Conservation (phyloP, 352 stramenopile species). For the Phytopythium boreale region DNA sequence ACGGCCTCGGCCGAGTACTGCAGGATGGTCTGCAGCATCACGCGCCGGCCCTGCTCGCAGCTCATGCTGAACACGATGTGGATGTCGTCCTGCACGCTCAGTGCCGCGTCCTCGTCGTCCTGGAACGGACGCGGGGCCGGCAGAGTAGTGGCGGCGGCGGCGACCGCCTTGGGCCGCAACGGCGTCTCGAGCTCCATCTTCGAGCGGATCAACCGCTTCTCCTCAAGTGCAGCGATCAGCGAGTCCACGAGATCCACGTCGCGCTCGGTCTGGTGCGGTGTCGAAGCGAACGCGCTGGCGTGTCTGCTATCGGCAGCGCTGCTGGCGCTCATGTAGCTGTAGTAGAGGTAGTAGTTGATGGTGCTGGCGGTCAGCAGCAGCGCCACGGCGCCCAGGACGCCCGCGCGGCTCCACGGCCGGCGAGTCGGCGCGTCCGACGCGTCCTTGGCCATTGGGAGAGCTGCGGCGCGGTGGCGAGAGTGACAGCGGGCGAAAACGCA, state of each 20-base stretch:
- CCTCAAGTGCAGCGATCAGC: background rate
- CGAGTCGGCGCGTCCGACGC: background rate
- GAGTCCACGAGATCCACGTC: constrained; percentile 4
- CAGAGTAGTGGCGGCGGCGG: background rate
- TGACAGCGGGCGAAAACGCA: background rate
- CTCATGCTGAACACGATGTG: constrained; percentile 59
- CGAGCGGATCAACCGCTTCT: background rate
- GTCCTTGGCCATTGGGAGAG: background rate
- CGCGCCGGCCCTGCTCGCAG: constrained; percentile 35
- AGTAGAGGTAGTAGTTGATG: constrained; percentile 1
- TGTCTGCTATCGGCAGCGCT: too few relatives aligned
- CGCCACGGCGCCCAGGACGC: constrained; percentile 5
- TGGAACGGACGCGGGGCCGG: background rate
- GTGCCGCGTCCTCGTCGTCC: too few relatives aligned
- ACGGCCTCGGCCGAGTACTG: constrained; percentile 40
- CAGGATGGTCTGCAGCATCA: constrained; percentile 38
- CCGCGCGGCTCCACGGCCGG: constrained; percentile 5
- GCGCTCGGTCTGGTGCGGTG: background rate
- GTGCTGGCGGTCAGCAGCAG: constrained; percentile 15
- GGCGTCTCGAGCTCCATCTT: background rate
- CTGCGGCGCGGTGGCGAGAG: background rate
- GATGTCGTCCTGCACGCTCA: constrained; percentile 26
- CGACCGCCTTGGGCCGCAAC: background rate
- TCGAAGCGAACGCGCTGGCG: too few relatives aligned
- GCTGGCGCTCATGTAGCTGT: background rate